A percentile compares a stretch with the other conserved stretches of the same genome.
These are phyloP conservation scores for Sporobolomyces roseus DNA, from an alignment of 768 basidiomycete species.

Conservation along the genomic window DNA sequence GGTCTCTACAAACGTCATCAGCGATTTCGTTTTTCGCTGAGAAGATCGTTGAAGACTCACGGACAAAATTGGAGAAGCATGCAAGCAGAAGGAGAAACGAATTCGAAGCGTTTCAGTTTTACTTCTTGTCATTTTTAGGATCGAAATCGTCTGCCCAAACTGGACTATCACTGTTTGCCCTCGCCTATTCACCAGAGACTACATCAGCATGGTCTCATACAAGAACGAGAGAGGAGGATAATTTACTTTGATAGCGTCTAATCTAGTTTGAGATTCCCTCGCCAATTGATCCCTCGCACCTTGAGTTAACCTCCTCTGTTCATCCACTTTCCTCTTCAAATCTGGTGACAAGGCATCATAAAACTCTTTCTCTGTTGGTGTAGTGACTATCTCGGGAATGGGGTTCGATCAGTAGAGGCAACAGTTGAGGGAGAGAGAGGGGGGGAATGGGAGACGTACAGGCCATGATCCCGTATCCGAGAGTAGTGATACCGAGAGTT, in stretches of 20 bases:
- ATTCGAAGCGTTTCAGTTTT: not conserved
- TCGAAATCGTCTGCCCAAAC: conserved; percentile 24
- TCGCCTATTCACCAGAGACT: not conserved
- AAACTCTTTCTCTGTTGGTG: conserved; percentile 34
- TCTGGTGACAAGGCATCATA: conserved; percentile 34
- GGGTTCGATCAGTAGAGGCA: not conserved
- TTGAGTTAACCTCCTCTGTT: not conserved
- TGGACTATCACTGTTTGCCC: conserved; percentile 11
- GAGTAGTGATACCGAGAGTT: conserved; percentile 14
- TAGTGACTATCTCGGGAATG: conserved; percentile 18
- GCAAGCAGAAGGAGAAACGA: too few relatives aligned
- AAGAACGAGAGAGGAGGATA: not conserved
- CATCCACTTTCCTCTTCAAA: conserved; percentile 37
- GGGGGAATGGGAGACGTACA: conserved; percentile 2
- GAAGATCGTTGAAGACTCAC: too few relatives aligned
- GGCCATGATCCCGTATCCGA: conserved; percentile 37
- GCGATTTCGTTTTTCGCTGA: too few relatives aligned
- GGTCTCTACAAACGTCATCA: not conserved
- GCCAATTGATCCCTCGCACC: conserved; percentile 8
- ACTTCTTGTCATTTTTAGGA: conserved; percentile 3
- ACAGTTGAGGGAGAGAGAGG: not conserved
- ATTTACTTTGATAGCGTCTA: conserved; percentile 23
- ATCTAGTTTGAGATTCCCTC: not conserved
- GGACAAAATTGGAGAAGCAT: too few relatives aligned
- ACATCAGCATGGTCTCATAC: too few relatives aligned